Percentiles rank a stretch among this genome's conserved stretches.
Evolutionary conservation across 768 basidiomycete species (phyloP).

Genomic region (Phaeolepiota aurea): DNA sequence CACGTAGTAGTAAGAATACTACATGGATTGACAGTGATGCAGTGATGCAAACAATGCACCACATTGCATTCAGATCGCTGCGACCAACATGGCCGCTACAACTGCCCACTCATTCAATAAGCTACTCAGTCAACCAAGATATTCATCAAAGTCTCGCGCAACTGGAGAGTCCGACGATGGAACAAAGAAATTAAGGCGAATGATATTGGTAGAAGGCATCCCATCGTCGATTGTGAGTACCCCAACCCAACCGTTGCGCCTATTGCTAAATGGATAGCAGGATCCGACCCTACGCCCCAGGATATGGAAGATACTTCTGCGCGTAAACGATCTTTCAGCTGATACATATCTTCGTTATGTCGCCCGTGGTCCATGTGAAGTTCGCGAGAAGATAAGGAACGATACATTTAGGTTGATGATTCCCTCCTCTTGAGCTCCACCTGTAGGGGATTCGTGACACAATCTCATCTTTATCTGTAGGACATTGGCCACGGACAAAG

Average conservation of each 20-base stretch:
- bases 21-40: too few species aligned
- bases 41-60: too few species aligned
- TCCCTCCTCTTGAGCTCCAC: too few species aligned
- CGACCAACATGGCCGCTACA: slow-evolving; percentile 20
- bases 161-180: slow-evolving; percentile 64
- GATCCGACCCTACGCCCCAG: slow-evolving; percentile 80
- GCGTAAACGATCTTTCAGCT: slow-evolving; percentile 71
- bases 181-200: slow-evolving; percentile 75
- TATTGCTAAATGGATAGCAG: slow-evolving; percentile 33
- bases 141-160: slow-evolving; percentile 53
- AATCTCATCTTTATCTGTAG: too few species aligned
- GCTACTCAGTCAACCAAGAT: slow-evolving; percentile 63
- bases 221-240: slow-evolving; percentile 64
- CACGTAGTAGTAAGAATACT: too few species aligned
- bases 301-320: slow-evolving; percentile 92
- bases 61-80: too few species aligned
- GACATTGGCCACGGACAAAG: slow-evolving; percentile 91
- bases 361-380: slow-evolving; percentile 76
- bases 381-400: slow-evolving; percentile 89
- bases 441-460: too few species aligned
- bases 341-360: slow-evolving; percentile 74
- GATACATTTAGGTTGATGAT: slow-evolving; percentile 89
- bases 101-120: slow-evolving; percentile 76
- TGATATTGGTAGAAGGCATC: slow-evolving; percentile 89
- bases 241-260: too few species aligned